A percentile compares a stretch with the other conserved stretches of the same genome.
Evolutionary conservation across 164 flowering plant species (phyloP).

Genomic region (grape (Vitis vinifera)): ASM3070453v1 NC_081811.1:1326001-1326500

Average conservation of each 20-base stretch:
- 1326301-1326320: background rate
- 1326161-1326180: background rate
- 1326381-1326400: background rate
- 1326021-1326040: constrained; percentile 72
- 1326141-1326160: background rate
- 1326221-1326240: background rate
- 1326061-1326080: constrained; percentile 94
- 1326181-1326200: background rate
- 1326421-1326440: constrained; percentile 78
- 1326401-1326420: constrained; percentile 61
- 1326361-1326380: background rate
- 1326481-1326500: constrained; percentile 74
- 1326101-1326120: background rate
- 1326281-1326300: background rate
- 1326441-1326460: constrained; percentile 72
- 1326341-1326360: background rate
- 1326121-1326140: background rate
- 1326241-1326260: background rate
- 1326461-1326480: constrained; percentile 79
- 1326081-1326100: constrained; percentile 76
- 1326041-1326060: constrained; percentile 91
- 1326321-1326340: background rate
- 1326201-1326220: background rate
- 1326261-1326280: background rate
- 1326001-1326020: constrained; percentile 90